These are phyloP conservation scores for Podila horticola DNA, from an alignment of 192 early-diverging fungal genomes.

Conservation along the genomic window DNA sequence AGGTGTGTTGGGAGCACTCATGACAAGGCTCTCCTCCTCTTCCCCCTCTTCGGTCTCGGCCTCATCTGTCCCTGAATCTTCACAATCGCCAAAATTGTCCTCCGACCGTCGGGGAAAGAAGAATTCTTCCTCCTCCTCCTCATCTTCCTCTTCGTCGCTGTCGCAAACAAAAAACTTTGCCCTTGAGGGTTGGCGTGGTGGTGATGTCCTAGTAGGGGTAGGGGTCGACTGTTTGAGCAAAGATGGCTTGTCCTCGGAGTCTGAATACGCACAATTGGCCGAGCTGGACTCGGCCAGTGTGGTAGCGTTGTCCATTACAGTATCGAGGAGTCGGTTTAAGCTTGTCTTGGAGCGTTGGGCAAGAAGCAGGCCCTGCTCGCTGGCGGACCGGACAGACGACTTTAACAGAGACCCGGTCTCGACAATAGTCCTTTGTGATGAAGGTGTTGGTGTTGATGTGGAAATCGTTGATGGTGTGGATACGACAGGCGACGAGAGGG, in stretches of 20 bases:
- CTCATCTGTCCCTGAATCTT: slow-evolving; percentile 10
- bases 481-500: not conserved
- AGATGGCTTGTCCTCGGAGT: slow-evolving; percentile 2
- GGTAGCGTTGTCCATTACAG: slow-evolving; percentile 21
- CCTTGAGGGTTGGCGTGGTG: not conserved
- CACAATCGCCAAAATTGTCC: slow-evolving; percentile 9
- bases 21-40: slow-evolving; percentile 1
- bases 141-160: slow-evolving; percentile 3
- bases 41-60: slow-evolving; percentile 2
- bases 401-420: not conserved
- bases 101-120: slow-evolving; percentile 1
- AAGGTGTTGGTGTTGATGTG: not conserved
- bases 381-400: not conserved
- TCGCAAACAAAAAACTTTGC: slow-evolving; percentile 30
- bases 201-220: not conserved
- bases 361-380: slow-evolving; percentile 8
- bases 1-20: not conserved
- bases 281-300: slow-evolving; percentile 15
- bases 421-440: not conserved
- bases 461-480: not conserved
- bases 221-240: not conserved
- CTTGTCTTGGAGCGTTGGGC: slow-evolving; percentile 13
- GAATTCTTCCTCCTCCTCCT: not conserved
- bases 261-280: slow-evolving; percentile 9
- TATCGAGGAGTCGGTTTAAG: slow-evolving; percentile 8